phyloP scores from a whole-genome alignment of 257 asterid genomes.

The Marsdenia floribunda region DNA sequence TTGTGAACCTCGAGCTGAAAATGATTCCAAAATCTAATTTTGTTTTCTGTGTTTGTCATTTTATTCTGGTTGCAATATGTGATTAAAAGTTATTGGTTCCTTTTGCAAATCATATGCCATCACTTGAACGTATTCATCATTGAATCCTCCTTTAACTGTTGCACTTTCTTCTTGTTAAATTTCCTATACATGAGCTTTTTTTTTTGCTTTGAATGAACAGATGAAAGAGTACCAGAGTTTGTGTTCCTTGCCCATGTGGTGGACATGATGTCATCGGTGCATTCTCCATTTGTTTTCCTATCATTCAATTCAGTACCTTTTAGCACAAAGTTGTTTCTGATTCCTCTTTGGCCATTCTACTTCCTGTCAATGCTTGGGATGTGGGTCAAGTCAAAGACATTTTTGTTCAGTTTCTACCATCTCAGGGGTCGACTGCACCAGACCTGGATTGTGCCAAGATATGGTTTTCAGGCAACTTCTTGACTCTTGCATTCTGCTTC shows the following conservation, averaged over 20 bases:
- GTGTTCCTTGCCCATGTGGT: constrained; percentile 90
- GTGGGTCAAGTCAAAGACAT: constrained; percentile 86
- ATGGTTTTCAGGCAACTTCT: constrained; percentile 72
- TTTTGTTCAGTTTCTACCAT: constrained; percentile 60
- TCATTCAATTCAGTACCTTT: constrained; percentile 81
- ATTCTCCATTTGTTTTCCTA: constrained; percentile 62
- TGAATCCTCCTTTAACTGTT: background rate
- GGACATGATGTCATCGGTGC: constrained; percentile 73
- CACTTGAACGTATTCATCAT: background rate
- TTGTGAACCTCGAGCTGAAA: background rate
- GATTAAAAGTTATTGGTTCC: background rate
- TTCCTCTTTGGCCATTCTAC: constrained; percentile 70
- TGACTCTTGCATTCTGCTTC: background rate
- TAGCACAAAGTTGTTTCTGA: constrained; percentile 50
- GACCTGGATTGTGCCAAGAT: constrained; percentile 86
- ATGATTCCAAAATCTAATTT: background rate
- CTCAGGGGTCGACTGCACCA: constrained; percentile 75
- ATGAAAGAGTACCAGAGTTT: constrained; percentile 71
- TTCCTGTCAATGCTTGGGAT: constrained; percentile 54
- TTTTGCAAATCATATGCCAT: background rate
- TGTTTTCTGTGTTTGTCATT: too few relatives aligned
- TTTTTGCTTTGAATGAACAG: constrained; percentile 31
- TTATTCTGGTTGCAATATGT: background rate
- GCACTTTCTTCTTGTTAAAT: background rate
- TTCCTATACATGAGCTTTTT: background rate